phyloP scores from a whole-genome alignment of 1,139 yeast genomes.

The Scheffersomyces stambukii region DNA sequence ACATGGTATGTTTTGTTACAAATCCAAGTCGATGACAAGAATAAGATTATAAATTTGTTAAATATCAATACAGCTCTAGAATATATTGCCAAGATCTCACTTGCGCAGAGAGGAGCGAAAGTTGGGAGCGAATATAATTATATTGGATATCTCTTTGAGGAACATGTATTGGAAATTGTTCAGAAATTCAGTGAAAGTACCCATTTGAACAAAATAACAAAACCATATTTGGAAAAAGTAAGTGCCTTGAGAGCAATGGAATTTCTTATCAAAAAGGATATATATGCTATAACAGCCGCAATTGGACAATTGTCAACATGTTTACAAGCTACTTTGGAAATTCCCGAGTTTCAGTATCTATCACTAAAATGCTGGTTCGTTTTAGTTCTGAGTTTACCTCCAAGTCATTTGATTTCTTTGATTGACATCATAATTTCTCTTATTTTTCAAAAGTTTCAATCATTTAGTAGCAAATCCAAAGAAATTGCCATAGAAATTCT shows the following conservation, averaged over 20 bases:
- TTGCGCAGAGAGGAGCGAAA: constrained; percentile 13
- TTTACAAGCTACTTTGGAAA: constrained; percentile 74
- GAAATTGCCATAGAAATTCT: constrained; percentile 44
- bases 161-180: constrained; percentile 70
- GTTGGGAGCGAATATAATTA: constrained; percentile 11
- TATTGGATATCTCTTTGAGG: constrained; percentile 37
- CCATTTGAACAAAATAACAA: constrained; percentile 66
- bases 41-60: constrained; percentile 23
- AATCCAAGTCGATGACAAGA: constrained; percentile 27
- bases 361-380: constrained; percentile 68
- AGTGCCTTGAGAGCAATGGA: constrained; percentile 73
- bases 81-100: constrained; percentile 32
- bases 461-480: constrained; percentile 46
- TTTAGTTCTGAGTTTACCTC: constrained; percentile 47
- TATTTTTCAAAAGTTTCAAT: constrained; percentile 59
- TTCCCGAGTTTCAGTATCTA: constrained; percentile 53
- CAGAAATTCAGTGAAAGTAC: constrained; percentile 75
- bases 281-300: constrained; percentile 64
- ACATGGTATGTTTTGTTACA: constrained; percentile 41
- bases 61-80: constrained; percentile 38
- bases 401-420: constrained; percentile 47
- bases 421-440: constrained; percentile 44
- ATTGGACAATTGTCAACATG: constrained; percentile 88
- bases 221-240: constrained; percentile 68
- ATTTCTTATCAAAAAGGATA: constrained; percentile 60